Conservation (phyloP, 2,329 filamentous ascomycete genomes). For the Penicillium sp. region DNA sequence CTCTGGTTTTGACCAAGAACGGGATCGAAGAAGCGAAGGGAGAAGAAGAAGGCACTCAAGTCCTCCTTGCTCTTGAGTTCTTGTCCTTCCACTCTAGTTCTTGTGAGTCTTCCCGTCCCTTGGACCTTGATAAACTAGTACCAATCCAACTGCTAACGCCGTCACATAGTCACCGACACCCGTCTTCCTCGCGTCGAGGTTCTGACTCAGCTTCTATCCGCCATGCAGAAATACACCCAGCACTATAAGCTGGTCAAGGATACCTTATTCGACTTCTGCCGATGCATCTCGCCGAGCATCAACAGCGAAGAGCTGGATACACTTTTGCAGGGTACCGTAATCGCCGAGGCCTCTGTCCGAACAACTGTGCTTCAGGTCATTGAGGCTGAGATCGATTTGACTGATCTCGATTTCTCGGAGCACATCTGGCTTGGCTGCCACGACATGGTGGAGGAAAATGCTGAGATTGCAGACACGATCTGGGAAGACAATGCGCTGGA, state of each 20-base stretch:
- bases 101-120: slow-evolving; percentile 46
- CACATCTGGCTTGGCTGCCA: slow-evolving; percentile 94
- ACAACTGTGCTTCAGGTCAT: slow-evolving; percentile 85
- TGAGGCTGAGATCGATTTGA: slow-evolving; percentile 86
- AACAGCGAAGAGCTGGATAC: slow-evolving; percentile 67
- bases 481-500: slow-evolving; percentile 91
- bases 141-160: not conserved
- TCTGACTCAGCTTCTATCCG: slow-evolving; percentile 66
- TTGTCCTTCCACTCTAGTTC: slow-evolving; percentile 82
- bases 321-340: slow-evolving; percentile 74
- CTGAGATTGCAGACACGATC: slow-evolving; percentile 76
- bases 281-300: slow-evolving; percentile 81
- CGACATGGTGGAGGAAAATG: slow-evolving; percentile 85
- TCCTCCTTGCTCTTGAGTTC: slow-evolving; percentile 84
- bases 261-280: slow-evolving; percentile 80
- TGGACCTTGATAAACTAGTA: not conserved
- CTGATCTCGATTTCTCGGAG: slow-evolving; percentile 77
- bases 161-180: slow-evolving; percentile 55
- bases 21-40: slow-evolving; percentile 62
- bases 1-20: slow-evolving; percentile 73
- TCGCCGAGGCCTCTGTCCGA: slow-evolving; percentile 74
- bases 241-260: slow-evolving; percentile 96
- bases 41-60: slow-evolving; percentile 84
- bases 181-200: slow-evolving; percentile 74
- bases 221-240: slow-evolving; percentile 85